Evolutionary conservation across 495 filamentous ascomycete species (phyloP).

Genomic region (Usnea hakonensis): DNA sequence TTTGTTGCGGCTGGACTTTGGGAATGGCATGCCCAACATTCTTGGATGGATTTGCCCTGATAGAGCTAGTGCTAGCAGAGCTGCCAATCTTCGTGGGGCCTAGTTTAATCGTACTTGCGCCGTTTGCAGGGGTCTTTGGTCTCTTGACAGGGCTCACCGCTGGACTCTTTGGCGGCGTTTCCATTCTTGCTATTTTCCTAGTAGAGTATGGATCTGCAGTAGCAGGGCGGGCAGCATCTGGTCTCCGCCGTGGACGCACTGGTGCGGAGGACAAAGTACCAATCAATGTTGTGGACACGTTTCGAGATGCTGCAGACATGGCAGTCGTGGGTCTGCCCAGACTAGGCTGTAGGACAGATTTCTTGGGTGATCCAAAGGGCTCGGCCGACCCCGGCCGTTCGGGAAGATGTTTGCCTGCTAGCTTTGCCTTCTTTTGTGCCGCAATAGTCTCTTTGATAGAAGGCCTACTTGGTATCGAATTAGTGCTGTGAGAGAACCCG

Average conservation of each 20-base stretch:
- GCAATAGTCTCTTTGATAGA: conserved; percentile 72
- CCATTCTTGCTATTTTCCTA: conserved; percentile 29
- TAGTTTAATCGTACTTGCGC: conserved; percentile 12
- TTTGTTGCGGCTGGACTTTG: conserved; percentile 1
- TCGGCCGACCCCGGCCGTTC: conserved; percentile 70
- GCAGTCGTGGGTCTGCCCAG: conserved; percentile 15
- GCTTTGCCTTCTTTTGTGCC: conserved; percentile 66
- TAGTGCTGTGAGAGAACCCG: conserved; percentile 50
- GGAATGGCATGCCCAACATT: not conserved
- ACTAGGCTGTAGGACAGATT: conserved; percentile 23
- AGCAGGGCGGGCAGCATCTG: conserved; percentile 46
- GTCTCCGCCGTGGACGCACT: conserved; percentile 46
- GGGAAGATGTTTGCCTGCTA: conserved; percentile 51
- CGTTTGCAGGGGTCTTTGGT: conserved; percentile 21
- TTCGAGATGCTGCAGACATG: conserved; percentile 18
- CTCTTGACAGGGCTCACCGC: conserved; percentile 38
- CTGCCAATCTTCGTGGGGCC: conserved; percentile 12
- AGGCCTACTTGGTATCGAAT: conserved; percentile 38
- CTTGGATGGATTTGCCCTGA: conserved; percentile 4
- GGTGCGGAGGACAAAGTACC: conserved; percentile 52
- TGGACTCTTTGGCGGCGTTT: conserved; percentile 37
- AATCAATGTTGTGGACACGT: conserved; percentile 26
- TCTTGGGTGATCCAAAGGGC: conserved; percentile 51
- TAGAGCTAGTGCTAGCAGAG: conserved; percentile 6
- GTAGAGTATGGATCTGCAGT: conserved; percentile 46